Evolutionary conservation across 2,329 filamentous ascomycete species (phyloP).

Genomic region (Clonostachys rosea): DNA sequence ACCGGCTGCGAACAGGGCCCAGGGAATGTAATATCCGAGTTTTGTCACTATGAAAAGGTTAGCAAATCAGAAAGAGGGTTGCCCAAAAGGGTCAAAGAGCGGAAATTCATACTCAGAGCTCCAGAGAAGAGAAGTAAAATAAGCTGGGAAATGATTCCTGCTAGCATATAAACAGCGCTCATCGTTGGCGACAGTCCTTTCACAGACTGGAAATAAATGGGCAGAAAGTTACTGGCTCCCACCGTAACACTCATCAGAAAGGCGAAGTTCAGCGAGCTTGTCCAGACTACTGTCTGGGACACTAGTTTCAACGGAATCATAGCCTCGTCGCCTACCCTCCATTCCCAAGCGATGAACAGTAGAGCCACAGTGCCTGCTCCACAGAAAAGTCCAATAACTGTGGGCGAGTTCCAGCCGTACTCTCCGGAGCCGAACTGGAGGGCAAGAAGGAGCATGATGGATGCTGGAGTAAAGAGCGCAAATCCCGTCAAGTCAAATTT

Average conservation of each 20-base stretch:
- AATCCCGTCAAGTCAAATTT: constrained; percentile 36
- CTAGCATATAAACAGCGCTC: constrained; percentile 31
- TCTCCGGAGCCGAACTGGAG: constrained; percentile 32
- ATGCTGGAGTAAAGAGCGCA: constrained; percentile 30
- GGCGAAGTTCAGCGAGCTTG: constrained; percentile 28
- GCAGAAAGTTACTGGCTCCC: constrained; percentile 33
- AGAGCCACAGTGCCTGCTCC: constrained; percentile 18
- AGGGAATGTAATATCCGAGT: constrained; percentile 7
- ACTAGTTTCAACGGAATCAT: constrained; percentile 18
- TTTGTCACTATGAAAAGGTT: background rate
- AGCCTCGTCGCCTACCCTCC: constrained; percentile 27
- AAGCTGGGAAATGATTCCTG: constrained; percentile 29
- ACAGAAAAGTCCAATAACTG: constrained; percentile 29
- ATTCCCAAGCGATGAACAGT: constrained; percentile 23
- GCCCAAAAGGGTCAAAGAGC: too few relatives aligned
- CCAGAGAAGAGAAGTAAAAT: constrained; percentile 26
- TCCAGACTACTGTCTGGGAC: constrained; percentile 10
- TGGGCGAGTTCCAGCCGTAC: constrained; percentile 20
- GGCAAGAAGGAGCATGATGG: constrained; percentile 36
- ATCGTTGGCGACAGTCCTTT: constrained; percentile 26
- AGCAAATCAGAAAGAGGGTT: too few relatives aligned
- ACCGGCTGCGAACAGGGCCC: constrained; percentile 22
- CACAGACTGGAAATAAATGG: constrained; percentile 42
- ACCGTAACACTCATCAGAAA: constrained; percentile 34
- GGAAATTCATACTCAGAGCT: constrained; percentile 14